A percentile compares a stretch with the other conserved stretches of the same genome.
Evolutionary conservation across 176 grass and related monocot genomes (phyloP).

Genomic region (Panicum miliaceum): DNA sequence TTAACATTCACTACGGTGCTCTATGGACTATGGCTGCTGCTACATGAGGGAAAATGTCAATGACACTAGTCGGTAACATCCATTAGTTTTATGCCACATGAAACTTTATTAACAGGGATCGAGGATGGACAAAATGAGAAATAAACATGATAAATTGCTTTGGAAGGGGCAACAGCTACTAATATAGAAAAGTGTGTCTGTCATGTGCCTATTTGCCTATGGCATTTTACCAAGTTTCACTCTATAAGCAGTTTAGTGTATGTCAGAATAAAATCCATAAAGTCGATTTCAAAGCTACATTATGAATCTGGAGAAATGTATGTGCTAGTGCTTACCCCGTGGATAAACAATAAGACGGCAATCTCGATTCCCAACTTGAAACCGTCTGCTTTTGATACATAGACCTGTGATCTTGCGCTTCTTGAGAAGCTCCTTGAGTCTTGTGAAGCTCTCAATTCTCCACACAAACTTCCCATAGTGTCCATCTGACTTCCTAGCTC

Average conservation of each 20-base stretch:
- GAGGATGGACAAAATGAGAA: constrained; percentile 11
- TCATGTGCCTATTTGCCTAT: not conserved
- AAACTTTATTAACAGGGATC: constrained; percentile 5
- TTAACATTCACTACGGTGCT: not conserved
- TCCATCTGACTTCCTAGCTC: constrained; percentile 71
- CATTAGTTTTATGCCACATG: constrained; percentile 6
- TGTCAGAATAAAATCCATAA: constrained; percentile 28
- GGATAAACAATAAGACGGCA: constrained; percentile 99
- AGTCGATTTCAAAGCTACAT: constrained; percentile 28
- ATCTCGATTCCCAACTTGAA: constrained; percentile 91
- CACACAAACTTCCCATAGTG: constrained; percentile 93
- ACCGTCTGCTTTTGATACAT: constrained; percentile 92
- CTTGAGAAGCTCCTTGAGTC: constrained; percentile 95
- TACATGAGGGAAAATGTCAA: not conserved
- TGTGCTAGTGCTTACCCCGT: constrained; percentile 64
- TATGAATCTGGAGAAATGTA: constrained; percentile 22
- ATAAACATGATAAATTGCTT: constrained; percentile 10
- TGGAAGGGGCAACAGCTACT: not conserved
- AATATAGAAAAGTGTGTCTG: constrained; percentile 1
- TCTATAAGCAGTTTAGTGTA: constrained; percentile 29
- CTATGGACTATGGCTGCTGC: not conserved
- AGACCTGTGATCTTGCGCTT: constrained; percentile 87
- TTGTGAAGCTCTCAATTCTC: constrained; percentile 93
- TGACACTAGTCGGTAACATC: not conserved
- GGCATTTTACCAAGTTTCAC: constrained; percentile 26